Evolutionary conservation across 2,329 filamentous ascomycete species (phyloP), one percentile per base, ranked within the genome.

Genomic region (Botrytis galanthina): DNA sequence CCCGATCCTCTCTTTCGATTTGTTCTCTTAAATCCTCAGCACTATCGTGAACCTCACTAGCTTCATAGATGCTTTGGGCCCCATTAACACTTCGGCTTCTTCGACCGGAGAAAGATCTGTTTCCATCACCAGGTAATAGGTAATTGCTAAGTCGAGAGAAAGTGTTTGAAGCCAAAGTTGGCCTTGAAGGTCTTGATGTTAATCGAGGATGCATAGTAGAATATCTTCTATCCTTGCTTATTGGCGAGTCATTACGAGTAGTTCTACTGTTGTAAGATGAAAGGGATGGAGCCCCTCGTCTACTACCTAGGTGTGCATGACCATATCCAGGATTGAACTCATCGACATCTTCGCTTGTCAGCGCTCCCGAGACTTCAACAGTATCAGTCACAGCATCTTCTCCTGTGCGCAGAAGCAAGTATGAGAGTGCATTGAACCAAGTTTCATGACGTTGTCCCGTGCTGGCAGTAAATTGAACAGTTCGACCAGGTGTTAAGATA

Each of bases 341-440:
- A 57, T 90, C 87, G 2, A 91, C 85, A 75, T 92, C 90, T 66
- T 90, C 89, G 37, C 85, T 84, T 0, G 89, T 89, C 70, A 91
- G 72, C n/a, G 75, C 86, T 76, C 86, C 85, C 1, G 85, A 86
- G 74, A 87, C 83, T 76, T 87, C 90, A 75, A 93, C 87, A 6
- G 87, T 86, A 76, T 90, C 88, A 10, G 80, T 80, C 57, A 83
- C 82, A 62, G 88, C 87, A n/a, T 85, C 87, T 54, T 92, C 91
- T 46, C 89, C 87, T 39, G 91, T 94, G 63, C 95, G 91, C 44
- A 97, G 87, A 51, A 98, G 87, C 22, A 99, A 88, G 81, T 99
- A 99, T 1, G 94, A 97, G 72, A 99, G 86, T 0, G 96, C 95
- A 80, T 98, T 98, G 87, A 96, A 97, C 96, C 96, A 99, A 0